Evolutionary conservation across 1,139 yeast species (phyloP).

Genomic region (Pichia sp.): DNA sequence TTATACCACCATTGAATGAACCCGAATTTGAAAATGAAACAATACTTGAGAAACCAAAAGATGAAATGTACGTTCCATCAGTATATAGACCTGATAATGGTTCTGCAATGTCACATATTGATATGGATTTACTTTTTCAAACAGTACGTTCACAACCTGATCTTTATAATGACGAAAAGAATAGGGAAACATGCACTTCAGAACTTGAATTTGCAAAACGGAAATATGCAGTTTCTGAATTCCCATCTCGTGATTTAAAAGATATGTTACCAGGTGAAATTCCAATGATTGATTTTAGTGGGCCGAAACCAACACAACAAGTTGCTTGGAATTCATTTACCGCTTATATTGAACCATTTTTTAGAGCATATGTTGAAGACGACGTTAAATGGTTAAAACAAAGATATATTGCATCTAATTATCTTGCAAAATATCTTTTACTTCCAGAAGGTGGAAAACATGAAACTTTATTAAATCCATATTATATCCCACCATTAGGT

Average conservation of each 20-base stretch:
- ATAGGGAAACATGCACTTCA: constrained; percentile 29
- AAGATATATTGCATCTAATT: constrained; percentile 35
- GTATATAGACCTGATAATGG: constrained; percentile 20
- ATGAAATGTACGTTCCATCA: constrained; percentile 22
- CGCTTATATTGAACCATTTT: constrained; percentile 78
- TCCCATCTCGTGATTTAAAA: constrained; percentile 71
- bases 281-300: constrained; percentile 82
- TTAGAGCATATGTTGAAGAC: constrained; percentile 69
- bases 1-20: neutral
- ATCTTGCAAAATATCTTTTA: constrained; percentile 6
- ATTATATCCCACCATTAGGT: constrained; percentile 78
- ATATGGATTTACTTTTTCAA: constrained; percentile 19
- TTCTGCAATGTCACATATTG: constrained; percentile 15
- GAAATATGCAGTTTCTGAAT: constrained; percentile 84
- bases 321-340: constrained; percentile 88
- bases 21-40: neutral
- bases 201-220: constrained; percentile 55
- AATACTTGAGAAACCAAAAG: neutral
- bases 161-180: constrained; percentile 22
- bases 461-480: constrained; percentile 35
- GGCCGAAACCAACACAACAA: constrained; percentile 82
- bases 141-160: constrained; percentile 19
- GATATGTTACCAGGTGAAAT: constrained; percentile 80
- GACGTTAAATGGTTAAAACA: constrained; percentile 71
- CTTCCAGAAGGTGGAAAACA: constrained; percentile 1